A percentile compares a stretch with the other conserved stretches of the same genome.
phyloP scores from a whole-genome alignment of 176 grass and related monocot genomes.

The Miscanthus lutarioriparius region DNA sequence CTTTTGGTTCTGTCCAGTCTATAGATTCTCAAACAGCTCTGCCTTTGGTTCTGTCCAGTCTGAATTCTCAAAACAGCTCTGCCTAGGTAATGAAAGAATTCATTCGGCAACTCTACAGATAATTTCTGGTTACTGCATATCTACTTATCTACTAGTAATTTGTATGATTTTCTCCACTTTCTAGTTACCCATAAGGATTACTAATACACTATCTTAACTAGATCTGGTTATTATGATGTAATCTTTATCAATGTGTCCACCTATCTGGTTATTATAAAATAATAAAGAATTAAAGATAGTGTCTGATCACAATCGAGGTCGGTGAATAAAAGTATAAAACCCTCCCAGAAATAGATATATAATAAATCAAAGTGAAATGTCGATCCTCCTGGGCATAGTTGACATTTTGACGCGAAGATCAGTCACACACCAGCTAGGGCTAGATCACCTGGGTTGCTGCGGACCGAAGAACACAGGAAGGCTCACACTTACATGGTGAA shows the following conservation, averaged over 20 bases:
- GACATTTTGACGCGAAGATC: too few species aligned
- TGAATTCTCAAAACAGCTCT: conserved; percentile 19
- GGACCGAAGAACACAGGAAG: too few species aligned
- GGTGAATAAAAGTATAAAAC: background rate
- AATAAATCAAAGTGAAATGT: conserved; percentile 17
- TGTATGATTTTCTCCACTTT: background rate
- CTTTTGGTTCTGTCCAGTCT: conserved; percentile 23
- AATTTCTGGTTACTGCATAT: background rate
- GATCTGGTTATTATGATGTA: background rate
- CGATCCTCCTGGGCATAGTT: conserved; percentile 66
- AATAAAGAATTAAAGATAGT: background rate
- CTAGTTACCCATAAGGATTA: background rate
- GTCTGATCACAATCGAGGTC: background rate
- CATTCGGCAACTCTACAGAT: background rate
- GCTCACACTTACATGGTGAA: too few species aligned
- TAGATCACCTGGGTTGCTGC: too few species aligned
- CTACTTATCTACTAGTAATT: background rate
- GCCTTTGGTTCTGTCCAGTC: conserved; percentile 24
- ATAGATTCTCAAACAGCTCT: conserved; percentile 11
- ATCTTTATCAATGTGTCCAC: background rate
- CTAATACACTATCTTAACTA: background rate
- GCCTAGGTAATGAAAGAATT: conserved; percentile 7
- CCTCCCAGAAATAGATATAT: background rate
- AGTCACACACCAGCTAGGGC: too few species aligned
- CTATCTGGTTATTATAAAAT: background rate